These are phyloP conservation scores for Torulaspora delbrueckii DNA, from an alignment of 805 yeast genomes.

Conservation along the genomic window DNA sequence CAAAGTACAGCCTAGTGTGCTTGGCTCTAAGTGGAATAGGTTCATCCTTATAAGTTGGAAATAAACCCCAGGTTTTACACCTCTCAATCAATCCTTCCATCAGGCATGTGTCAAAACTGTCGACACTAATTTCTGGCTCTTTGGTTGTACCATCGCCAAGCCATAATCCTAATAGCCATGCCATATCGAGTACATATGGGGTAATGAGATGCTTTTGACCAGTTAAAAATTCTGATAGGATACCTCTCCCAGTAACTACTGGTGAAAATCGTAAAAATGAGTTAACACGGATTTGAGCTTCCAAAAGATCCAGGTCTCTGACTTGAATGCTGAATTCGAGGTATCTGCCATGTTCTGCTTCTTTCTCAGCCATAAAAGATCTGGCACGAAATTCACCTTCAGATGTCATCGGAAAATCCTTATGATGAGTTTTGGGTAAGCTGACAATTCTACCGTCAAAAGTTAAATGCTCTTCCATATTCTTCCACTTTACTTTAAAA, in stretches of 20 bases:
- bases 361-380: conserved; percentile 27
- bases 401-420: conserved; percentile 22
- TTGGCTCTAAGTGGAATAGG: conserved; percentile 22
- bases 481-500: conserved; percentile 20
- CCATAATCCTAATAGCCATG: conserved; percentile 43
- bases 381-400: conserved; percentile 27
- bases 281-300: conserved; percentile 28
- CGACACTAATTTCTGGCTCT: conserved; percentile 32
- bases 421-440: conserved; percentile 26
- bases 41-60: conserved; percentile 22
- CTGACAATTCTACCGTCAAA: conserved; percentile 21
- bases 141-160: conserved; percentile 36
- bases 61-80: conserved; percentile 28
- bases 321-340: conserved; percentile 42
- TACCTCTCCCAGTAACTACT: conserved; percentile 34
- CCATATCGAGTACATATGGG: conserved; percentile 27
- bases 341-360: conserved; percentile 22
- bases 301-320: conserved; percentile 33
- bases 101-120: conserved; percentile 26
- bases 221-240: conserved; percentile 30
- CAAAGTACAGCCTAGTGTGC: conserved; percentile 24
- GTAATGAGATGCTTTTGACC: conserved; percentile 25
- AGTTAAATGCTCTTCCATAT: conserved; percentile 19
- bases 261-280: conserved; percentile 39
- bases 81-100: conserved; percentile 26